phyloP scores from a whole-genome alignment of 1,139 yeast genomes.

The Suhomyces bolitotheri region DNA sequence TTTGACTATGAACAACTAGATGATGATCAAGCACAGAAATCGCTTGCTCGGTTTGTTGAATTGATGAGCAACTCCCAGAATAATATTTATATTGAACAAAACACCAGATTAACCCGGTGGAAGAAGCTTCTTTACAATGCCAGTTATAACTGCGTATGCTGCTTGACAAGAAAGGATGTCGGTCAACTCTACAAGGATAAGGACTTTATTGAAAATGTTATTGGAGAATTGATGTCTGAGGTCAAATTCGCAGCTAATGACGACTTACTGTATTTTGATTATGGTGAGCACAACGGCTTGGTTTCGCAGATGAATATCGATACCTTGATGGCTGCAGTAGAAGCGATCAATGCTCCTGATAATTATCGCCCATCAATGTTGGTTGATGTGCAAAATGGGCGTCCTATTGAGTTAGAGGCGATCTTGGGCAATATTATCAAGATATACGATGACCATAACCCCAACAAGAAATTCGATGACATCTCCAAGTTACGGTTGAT shows the following conservation, averaged over 20 bases:
- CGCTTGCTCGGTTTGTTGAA: slow-evolving; percentile 44
- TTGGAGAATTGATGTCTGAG: slow-evolving; percentile 28
- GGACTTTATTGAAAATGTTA: slow-evolving; percentile 19
- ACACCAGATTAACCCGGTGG: slow-evolving; percentile 65
- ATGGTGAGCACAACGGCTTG: slow-evolving; percentile 17
- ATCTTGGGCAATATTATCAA: slow-evolving; percentile 28
- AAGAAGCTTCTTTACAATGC: slow-evolving; percentile 70
- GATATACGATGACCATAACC: slow-evolving; percentile 15
- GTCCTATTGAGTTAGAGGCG: slow-evolving; percentile 69
- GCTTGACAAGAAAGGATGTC: slow-evolving; percentile 54
- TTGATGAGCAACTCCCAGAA: slow-evolving; percentile 51
- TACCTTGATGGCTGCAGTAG: slow-evolving; percentile 19
- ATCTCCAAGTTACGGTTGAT: slow-evolving; percentile 29
- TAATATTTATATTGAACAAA: slow-evolving; percentile 43
- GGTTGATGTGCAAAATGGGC: slow-evolving; percentile 67
- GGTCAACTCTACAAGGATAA: slow-evolving; percentile 23
- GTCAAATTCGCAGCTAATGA: slow-evolving; percentile 25
- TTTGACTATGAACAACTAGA: slow-evolving; percentile 28
- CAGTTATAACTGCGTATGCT: slow-evolving; percentile 61
- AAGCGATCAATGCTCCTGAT: slow-evolving; percentile 21
- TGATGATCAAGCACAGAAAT: slow-evolving; percentile 20
- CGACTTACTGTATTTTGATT: slow-evolving; percentile 20
- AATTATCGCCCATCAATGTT: slow-evolving; percentile 63
- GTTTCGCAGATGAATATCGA: slow-evolving; percentile 21
- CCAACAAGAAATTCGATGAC: slow-evolving; percentile 10